Evolutionary conservation across 2,329 filamentous ascomycete genomes (phyloP).

Genomic region (Orbilia ellipsospora): DNA sequence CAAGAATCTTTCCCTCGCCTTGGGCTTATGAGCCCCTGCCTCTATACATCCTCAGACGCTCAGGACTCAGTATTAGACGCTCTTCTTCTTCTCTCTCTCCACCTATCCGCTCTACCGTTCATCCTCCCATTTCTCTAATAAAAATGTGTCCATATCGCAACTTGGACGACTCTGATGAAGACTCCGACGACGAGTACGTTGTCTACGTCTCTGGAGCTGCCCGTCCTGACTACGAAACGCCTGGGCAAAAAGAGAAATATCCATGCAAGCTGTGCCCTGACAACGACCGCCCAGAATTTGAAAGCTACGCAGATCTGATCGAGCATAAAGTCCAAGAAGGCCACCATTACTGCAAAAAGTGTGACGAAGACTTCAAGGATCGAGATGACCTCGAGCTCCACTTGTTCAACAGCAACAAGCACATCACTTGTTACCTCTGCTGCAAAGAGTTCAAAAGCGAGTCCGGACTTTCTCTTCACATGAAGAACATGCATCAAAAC

Average conservation of each 20-base stretch:
- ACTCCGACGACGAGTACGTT: slow-evolving; percentile 45
- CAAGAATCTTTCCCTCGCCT: too few species aligned
- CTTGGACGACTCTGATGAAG: slow-evolving; percentile 52
- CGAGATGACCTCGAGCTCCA: slow-evolving; percentile 50
- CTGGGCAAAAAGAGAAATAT: not conserved
- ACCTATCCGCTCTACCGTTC: too few species aligned
- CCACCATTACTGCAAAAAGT: slow-evolving; percentile 53
- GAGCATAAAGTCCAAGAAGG: slow-evolving; percentile 54
- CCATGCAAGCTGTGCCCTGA: slow-evolving; percentile 28
- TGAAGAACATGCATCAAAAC: slow-evolving; percentile 30
- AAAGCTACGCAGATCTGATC: slow-evolving; percentile 38
- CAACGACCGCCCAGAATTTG: slow-evolving; percentile 24
- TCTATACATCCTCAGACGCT: too few species aligned
- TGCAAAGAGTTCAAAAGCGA: slow-evolving; percentile 56
- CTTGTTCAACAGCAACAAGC: slow-evolving; percentile 55
- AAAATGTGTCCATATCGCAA: slow-evolving; percentile 22
- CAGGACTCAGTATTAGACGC: too few species aligned
- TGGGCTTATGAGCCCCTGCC: too few species aligned
- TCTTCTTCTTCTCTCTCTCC: too few species aligned
- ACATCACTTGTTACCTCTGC: slow-evolving; percentile 57
- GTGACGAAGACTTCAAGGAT: slow-evolving; percentile 55
- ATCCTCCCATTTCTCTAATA: not conserved
- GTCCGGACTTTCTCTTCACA: slow-evolving; percentile 55
- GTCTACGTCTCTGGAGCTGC: slow-evolving; percentile 6
- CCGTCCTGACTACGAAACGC: not conserved